These are phyloP conservation scores for Lathyrus aphaca DNA, from an alignment of 306 rosid species.

Conservation along the genomic window DNA sequence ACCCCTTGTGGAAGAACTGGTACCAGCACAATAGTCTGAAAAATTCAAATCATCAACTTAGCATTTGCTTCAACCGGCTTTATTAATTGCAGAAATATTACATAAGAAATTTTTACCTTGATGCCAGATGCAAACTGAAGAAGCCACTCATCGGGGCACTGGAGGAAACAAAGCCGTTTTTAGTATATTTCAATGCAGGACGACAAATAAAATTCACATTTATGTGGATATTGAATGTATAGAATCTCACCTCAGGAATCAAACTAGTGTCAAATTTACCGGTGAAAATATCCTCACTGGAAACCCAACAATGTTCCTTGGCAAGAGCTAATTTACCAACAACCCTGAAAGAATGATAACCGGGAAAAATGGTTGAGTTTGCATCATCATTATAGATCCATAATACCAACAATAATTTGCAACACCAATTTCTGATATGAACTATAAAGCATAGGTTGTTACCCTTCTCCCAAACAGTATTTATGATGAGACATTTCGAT, in stretches of 20 bases:
- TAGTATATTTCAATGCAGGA: slow-evolving; percentile 34
- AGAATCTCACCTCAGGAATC: slow-evolving; percentile 60
- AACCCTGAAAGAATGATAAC: slow-evolving; percentile 51
- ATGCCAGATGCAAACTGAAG: slow-evolving; percentile 81
- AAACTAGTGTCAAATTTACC: slow-evolving; percentile 42
- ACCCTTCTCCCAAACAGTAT: slow-evolving; percentile 84
- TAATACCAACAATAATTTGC: not conserved
- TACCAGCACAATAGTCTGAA: slow-evolving; percentile 84
- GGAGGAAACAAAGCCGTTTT: slow-evolving; percentile 39
- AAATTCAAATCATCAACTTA: slow-evolving; percentile 18
- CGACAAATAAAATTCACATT: slow-evolving; percentile 5
- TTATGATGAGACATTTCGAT: slow-evolving; percentile 64
- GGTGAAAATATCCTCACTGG: slow-evolving; percentile 47
- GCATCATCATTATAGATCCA: slow-evolving; percentile 18
- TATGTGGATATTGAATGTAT: slow-evolving; percentile 20
- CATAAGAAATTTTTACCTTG: slow-evolving; percentile 60
- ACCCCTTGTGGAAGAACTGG: slow-evolving; percentile 91
- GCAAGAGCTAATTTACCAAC: slow-evolving; percentile 76
- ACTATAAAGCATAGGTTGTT: slow-evolving; percentile 33
- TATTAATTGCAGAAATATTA: slow-evolving; percentile 11
- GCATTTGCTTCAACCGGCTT: slow-evolving; percentile 4
- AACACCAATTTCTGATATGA: slow-evolving; percentile 25
- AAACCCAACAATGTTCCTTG: slow-evolving; percentile 70
- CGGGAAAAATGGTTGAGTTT: slow-evolving; percentile 25
- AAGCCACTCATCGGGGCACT: slow-evolving; percentile 82